phyloP scores from a whole-genome alignment of 805 yeast genomes.

The Groenewaldozyma salmanticensis region DNA sequence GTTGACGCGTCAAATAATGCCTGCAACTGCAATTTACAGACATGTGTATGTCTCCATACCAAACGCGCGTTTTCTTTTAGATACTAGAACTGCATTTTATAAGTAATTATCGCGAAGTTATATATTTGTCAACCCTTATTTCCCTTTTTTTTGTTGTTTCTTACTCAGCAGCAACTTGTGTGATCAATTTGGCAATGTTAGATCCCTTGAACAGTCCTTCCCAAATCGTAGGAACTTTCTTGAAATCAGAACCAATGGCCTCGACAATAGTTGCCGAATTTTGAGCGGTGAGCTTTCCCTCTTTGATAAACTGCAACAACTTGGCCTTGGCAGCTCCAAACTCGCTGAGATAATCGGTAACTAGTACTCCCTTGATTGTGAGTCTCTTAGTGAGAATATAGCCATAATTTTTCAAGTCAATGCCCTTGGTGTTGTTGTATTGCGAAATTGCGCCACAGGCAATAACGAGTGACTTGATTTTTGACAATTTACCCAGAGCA shows the following conservation, averaged over 20 bases:
- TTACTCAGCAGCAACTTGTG: not conserved
- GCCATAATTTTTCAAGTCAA: not conserved
- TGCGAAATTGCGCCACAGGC: not conserved
- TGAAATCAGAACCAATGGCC: not conserved
- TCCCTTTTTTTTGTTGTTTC: not conserved
- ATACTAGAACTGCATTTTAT: too few species aligned
- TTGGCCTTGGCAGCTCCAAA: not conserved
- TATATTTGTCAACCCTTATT: too few species aligned
- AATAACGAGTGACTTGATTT: not conserved
- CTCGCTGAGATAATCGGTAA: not conserved
- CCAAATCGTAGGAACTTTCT: not conserved
- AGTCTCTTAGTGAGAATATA: not conserved
- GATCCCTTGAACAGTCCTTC: not conserved
- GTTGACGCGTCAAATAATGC: too few species aligned
- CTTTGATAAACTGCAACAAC: not conserved
- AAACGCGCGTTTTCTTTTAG: too few species aligned
- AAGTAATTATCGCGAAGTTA: too few species aligned
- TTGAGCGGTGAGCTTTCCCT: not conserved
- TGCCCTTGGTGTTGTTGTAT: not conserved
- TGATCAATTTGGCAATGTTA: constrained; percentile 1
- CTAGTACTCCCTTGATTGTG: not conserved
- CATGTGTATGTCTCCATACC: too few species aligned
- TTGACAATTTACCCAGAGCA: not conserved
- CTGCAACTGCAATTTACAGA: too few species aligned
- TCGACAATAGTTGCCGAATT: constrained; percentile 1